These are phyloP conservation scores for Coleophoma eucalyptorum DNA, from an alignment of 2,329 filamentous ascomycete species.

Conservation along the genomic window DNA sequence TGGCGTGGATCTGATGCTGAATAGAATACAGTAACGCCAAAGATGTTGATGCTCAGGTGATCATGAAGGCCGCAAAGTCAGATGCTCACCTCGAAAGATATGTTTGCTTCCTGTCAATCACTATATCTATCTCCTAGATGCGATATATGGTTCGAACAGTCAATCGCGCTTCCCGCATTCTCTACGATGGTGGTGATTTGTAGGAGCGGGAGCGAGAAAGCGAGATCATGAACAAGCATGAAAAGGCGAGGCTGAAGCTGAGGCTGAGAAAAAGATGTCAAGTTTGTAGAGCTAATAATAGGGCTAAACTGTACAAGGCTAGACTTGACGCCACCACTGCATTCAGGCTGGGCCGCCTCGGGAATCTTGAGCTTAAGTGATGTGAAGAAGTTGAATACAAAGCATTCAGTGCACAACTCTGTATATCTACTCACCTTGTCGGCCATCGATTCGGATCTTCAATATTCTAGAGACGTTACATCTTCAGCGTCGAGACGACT, in stretches of 20 bases:
- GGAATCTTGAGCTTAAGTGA: no score
- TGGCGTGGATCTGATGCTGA: slow-evolving; percentile 23
- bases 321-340: no score
- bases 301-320: no score
- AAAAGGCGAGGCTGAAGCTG: no score
- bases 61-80: slow-evolving; percentile 14
- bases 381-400: background rate
- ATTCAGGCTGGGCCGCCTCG: no score
- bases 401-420: background rate
- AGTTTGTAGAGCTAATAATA: no score
- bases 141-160: background rate
- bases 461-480: no score
- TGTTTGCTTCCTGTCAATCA: slow-evolving; percentile 4
- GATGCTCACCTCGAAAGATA: slow-evolving; percentile 20
- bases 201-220: background rate
- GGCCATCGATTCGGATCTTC: no score
- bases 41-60: slow-evolving; percentile 1
- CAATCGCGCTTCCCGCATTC: background rate
- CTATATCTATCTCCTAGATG: background rate
- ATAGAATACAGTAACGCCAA: slow-evolving; percentile 6
- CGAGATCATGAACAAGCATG: no score
- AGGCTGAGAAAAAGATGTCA: no score
- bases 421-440: background rate
- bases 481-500: no score
- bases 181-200: background rate